Percentiles rank a stretch among this genome's conserved stretches.
Evolutionary conservation across 2,329 filamentous ascomycete genomes (phyloP).

Genomic region (Phyllosticta citrichinensis): DNA sequence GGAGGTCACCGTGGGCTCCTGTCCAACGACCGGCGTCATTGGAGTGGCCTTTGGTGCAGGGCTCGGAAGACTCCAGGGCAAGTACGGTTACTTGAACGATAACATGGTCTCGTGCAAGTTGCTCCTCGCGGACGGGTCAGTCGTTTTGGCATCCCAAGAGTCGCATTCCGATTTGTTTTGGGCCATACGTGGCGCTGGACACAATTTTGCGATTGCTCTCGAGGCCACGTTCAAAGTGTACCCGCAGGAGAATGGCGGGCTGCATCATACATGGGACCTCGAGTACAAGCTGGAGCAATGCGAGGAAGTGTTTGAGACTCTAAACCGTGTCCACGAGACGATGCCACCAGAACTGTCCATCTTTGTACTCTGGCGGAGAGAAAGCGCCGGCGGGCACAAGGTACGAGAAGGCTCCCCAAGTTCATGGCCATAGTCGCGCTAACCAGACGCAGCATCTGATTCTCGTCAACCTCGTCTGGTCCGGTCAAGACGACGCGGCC

Average conservation of each 20-base stretch:
- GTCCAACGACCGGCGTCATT: not conserved
- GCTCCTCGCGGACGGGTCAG: slow-evolving; percentile 31
- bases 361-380: not conserved
- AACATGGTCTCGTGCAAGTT: slow-evolving; percentile 19
- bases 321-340: not conserved
- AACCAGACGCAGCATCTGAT: not conserved
- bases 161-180: slow-evolving; percentile 42
- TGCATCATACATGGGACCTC: not conserved
- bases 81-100: not conserved
- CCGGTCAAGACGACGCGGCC: not conserved
- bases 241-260: not conserved
- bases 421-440: not conserved
- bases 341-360: not conserved
- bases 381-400: not conserved
- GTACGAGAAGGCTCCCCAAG: not conserved
- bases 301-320: not conserved
- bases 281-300: not conserved
- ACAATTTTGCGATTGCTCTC: slow-evolving; percentile 35
- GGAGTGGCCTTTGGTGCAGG: not conserved
- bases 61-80: not conserved
- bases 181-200: slow-evolving; percentile 36
- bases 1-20: not conserved
- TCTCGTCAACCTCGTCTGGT: not conserved
- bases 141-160: slow-evolving; percentile 29
- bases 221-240: not conserved